A percentile compares a stretch with the other conserved stretches of the same genome.
phyloP scores from a whole-genome alignment of 495 filamentous ascomycete species.

The Aspergillus leporis region DNA sequence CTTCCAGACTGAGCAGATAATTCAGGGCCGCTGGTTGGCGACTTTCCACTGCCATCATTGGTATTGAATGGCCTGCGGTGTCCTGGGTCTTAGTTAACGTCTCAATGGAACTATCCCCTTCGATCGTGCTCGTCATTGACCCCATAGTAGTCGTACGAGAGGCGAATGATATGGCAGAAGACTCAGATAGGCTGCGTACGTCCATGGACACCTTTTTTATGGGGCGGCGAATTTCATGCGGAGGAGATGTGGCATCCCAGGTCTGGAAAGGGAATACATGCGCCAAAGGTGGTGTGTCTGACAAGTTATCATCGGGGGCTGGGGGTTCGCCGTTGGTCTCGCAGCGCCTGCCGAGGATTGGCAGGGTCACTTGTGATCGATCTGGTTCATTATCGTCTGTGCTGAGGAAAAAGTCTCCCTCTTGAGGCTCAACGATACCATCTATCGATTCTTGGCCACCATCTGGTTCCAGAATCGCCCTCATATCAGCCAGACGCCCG shows the following conservation, averaged over 20 bases:
- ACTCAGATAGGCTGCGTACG: constrained; percentile 80
- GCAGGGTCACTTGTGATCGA: constrained; percentile 23
- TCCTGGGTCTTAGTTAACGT: constrained; percentile 80
- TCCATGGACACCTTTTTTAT: constrained; percentile 88
- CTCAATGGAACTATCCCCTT: constrained; percentile 84
- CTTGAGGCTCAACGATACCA: constrained; percentile 42
- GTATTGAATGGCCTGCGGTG: constrained; percentile 76
- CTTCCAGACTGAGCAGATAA: constrained; percentile 74
- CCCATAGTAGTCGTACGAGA: constrained; percentile 76
- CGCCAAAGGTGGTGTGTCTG: constrained; percentile 65
- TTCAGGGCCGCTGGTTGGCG: constrained; percentile 65
- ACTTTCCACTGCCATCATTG: constrained; percentile 95
- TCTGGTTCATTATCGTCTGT: constrained; percentile 43
- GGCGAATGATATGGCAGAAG: constrained; percentile 73
- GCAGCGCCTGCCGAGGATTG: constrained; percentile 25
- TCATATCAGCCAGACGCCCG: constrained; percentile 74
- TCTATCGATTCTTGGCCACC: constrained; percentile 47
- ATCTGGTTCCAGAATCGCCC: constrained; percentile 73
- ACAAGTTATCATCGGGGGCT: constrained; percentile 32
- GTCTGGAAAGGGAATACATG: constrained; percentile 91
- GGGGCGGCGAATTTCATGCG: constrained; percentile 46
- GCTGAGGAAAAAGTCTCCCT: constrained; percentile 41
- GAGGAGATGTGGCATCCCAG: constrained; percentile 40
- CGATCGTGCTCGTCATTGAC: constrained; percentile 69
- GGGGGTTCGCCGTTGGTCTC: constrained; percentile 25